These are phyloP conservation scores for Colletotrichum tamarilloi DNA, from an alignment of 2,329 filamentous ascomycete species.

Conservation along the genomic window DNA sequence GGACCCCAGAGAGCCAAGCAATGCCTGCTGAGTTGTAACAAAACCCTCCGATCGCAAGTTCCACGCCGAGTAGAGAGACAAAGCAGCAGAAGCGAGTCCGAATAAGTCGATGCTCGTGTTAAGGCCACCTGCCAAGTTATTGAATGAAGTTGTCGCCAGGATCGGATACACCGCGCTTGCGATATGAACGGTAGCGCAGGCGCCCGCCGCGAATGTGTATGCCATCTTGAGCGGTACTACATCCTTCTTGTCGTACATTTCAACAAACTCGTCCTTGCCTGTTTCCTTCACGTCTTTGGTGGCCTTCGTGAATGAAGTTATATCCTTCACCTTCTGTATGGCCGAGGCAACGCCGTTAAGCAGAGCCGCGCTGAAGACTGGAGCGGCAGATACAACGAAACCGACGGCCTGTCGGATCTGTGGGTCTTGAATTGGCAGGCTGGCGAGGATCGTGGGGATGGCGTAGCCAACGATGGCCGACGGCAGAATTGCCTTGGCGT, in stretches of 20 bases:
- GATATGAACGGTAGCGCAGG: not conserved
- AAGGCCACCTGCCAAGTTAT: not conserved
- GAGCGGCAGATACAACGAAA: not conserved
- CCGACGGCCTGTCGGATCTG: not conserved
- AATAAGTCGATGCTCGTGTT: conserved; percentile 29
- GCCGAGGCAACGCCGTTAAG: not conserved
- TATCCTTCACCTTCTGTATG: not conserved
- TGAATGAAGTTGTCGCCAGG: not conserved
- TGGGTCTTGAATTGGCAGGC: not conserved
- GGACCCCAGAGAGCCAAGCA: not conserved
- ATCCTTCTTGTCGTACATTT: conserved; percentile 18
- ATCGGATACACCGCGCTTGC: not conserved
- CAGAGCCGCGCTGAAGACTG: not conserved
- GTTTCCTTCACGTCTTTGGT: not conserved
- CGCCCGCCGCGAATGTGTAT: not conserved
- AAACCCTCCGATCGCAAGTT: conserved; percentile 2
- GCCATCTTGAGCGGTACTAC: conserved; percentile 1
- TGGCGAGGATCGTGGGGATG: not conserved
- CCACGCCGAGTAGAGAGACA: not conserved
- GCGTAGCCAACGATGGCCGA: conserved; percentile 9
- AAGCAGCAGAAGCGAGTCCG: not conserved
- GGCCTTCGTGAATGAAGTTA: not conserved
- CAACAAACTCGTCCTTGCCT: not conserved
- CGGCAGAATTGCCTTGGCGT: conserved; percentile 3
- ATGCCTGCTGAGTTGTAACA: not conserved